These are phyloP conservation scores for Lophium mytilinum DNA, from an alignment of 495 filamentous ascomycete genomes.

Conservation along the genomic window DNA sequence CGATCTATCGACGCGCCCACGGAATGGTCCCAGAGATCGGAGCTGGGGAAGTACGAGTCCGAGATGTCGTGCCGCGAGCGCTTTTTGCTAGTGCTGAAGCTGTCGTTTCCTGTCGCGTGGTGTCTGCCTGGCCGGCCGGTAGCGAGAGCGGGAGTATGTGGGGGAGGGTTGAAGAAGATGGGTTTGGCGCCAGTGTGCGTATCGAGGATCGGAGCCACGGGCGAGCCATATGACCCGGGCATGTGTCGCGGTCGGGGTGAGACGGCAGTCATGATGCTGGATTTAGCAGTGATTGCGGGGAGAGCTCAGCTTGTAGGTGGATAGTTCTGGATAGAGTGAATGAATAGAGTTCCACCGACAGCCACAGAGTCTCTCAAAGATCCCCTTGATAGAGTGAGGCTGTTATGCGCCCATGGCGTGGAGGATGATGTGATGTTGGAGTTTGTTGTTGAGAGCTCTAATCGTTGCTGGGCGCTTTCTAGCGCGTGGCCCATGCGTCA, in stretches of 20 bases:
- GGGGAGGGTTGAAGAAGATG: neutral
- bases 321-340: too few relatives aligned
- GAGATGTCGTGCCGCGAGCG: constrained; percentile 7
- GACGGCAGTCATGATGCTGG: neutral
- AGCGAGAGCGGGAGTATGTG: neutral
- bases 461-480: too few relatives aligned
- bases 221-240: neutral
- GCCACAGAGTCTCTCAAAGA: too few relatives aligned
- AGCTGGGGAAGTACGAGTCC: neutral
- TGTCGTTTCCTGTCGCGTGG: neutral
- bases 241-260: constrained; percentile 1
- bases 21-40: constrained; percentile 9
- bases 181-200: neutral
- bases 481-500: too few relatives aligned
- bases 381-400: too few relatives aligned
- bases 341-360: too few relatives aligned
- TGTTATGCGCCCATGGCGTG: too few relatives aligned
- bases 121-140: neutral
- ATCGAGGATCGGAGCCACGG: neutral
- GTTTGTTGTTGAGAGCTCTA: too few relatives aligned
- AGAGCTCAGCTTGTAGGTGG: neutral
- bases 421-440: too few relatives aligned
- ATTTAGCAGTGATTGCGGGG: neutral
- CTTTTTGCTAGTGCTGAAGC: constrained; percentile 2
- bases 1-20: constrained; percentile 12